These are phyloP conservation scores for Trichoderma sp. DNA, from an alignment of 2,329 filamentous ascomycete genomes.

Conservation along the genomic window DNA sequence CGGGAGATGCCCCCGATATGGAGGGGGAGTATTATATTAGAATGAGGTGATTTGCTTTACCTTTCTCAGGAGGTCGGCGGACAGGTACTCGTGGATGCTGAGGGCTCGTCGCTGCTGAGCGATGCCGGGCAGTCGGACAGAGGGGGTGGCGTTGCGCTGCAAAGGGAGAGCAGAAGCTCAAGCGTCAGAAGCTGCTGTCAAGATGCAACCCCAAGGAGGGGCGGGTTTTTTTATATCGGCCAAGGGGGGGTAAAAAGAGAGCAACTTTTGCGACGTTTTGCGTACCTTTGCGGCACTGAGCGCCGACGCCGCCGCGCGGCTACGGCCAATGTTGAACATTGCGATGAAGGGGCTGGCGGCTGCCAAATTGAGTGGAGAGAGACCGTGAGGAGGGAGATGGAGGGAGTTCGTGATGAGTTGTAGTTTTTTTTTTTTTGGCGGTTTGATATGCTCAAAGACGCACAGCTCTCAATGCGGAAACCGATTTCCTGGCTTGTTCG, in stretches of 20 bases:
- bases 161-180: background rate
- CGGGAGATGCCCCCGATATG: background rate
- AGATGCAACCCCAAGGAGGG: constrained; percentile 10
- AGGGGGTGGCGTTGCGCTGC: constrained; percentile 39
- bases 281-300: constrained; percentile 74
- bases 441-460: constrained; percentile 19
- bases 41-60: constrained; percentile 42
- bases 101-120: constrained; percentile 82
- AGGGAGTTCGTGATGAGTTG: constrained; percentile 8
- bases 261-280: constrained; percentile 22
- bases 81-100: constrained; percentile 98
- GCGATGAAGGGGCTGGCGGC: constrained; percentile 31
- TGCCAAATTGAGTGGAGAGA: constrained; percentile 22
- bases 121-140: constrained; percentile 59
- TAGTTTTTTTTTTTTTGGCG: constrained; percentile 10
- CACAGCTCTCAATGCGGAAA: constrained; percentile 25
- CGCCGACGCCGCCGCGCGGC: constrained; percentile 75
- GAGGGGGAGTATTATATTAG: background rate
- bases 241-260: constrained; percentile 20
- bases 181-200: constrained; percentile 9
- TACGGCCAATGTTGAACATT: constrained; percentile 89
- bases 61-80: constrained; percentile 81
- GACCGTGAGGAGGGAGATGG: constrained; percentile 20
- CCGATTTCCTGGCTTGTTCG: constrained; percentile 18
- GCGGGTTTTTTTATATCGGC: constrained; percentile 18